Evolutionary conservation across 768 basidiomycete genomes (phyloP), one percentile per base, ranked within the genome.

Genomic region (Mrakia blollopis): DNA sequence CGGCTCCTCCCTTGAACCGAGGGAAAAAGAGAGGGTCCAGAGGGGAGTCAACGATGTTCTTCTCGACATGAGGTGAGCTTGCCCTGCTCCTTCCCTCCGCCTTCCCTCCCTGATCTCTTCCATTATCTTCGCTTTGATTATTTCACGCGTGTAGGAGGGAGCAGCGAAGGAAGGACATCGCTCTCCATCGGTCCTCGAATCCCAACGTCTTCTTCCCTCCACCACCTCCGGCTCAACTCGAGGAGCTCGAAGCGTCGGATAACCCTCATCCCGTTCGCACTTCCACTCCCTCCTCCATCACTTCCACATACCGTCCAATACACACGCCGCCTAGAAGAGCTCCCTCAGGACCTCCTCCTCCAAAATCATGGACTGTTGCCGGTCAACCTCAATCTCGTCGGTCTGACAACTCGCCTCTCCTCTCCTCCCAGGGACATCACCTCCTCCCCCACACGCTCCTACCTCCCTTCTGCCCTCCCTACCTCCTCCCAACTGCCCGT

Each of bases 341-440:
- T 39, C 65, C 65, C 16, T 41, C 65, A 2, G 65, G 65, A 8
- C 65, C 65, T n/a, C 65, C 65, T 41, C 65, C 65, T 11, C 65
- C 65, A n/a, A 68, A 41, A 41, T 68, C 65, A 25, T 68, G 65
- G 65, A 41, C 39, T 6, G 10, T 39, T 21, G 2, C 65, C 6
- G 13, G 35, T 39, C 25, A 35, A 25, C 4, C 35, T n/a, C 25
- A 35, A 25, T 21, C 13, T 8, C 65, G 35, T 68, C 25, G 32
- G 13, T 32, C 37, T 39, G 65, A 68, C 35, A n/a, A 13, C 37
- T 39, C 65, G 23, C 13, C 37, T 21, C 37, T 37, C 65, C 35
- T 11, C 65, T 68, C 65, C 35, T n/a, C 65, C 18, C 39, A 35
- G 37, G 37, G 21, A 18, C 63, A 35, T 9, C 37, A 7, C 65